Evolutionary conservation across 1,284 basidiomycete species (phyloP).

Genomic region (Porogramme epimiltina): DNA sequence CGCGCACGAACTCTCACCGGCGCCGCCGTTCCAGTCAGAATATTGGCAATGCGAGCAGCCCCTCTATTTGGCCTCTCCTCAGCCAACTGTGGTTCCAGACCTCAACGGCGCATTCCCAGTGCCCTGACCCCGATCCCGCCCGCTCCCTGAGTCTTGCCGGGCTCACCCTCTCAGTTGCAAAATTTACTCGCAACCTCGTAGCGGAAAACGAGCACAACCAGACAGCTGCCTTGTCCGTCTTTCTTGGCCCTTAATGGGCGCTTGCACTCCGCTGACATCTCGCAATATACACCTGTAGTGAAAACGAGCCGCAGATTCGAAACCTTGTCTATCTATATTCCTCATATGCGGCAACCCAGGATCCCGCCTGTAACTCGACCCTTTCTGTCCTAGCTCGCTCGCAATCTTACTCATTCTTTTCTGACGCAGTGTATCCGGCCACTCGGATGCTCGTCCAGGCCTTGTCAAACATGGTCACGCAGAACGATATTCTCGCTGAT

Average conservation of each 20-base stretch:
- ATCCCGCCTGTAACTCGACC: slow-evolving; percentile 49
- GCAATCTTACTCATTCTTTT: too few relatives aligned
- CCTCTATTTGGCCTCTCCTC: slow-evolving; percentile 56
- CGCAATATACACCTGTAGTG: slow-evolving; percentile 38
- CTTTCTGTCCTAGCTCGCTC: too few relatives aligned
- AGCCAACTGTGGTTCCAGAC: slow-evolving; percentile 56
- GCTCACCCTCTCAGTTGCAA: slow-evolving; percentile 55
- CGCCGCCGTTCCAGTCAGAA: slow-evolving; percentile 35
- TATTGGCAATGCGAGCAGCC: slow-evolving; percentile 43
- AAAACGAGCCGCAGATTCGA: slow-evolving; percentile 64
- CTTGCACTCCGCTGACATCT: neutral
- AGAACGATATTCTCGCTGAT: slow-evolving; percentile 57
- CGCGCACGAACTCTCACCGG: slow-evolving; percentile 1
- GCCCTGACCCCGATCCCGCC: slow-evolving; percentile 33
- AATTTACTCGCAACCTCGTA: slow-evolving; percentile 77
- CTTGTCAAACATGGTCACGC: slow-evolving; percentile 74
- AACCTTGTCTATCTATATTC: slow-evolving; percentile 66
- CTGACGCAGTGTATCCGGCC: slow-evolving; percentile 48
- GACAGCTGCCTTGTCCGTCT: slow-evolving; percentile 61
- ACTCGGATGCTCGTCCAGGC: slow-evolving; percentile 68
- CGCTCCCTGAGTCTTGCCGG: slow-evolving; percentile 32
- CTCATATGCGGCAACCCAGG: slow-evolving; percentile 62
- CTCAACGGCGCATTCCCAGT: slow-evolving; percentile 41
- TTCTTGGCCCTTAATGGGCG: slow-evolving; percentile 5
- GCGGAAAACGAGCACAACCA: slow-evolving; percentile 71